Conservation (phyloP, 1,284 basidiomycete species). For the Inonotus obliquus region DNA sequence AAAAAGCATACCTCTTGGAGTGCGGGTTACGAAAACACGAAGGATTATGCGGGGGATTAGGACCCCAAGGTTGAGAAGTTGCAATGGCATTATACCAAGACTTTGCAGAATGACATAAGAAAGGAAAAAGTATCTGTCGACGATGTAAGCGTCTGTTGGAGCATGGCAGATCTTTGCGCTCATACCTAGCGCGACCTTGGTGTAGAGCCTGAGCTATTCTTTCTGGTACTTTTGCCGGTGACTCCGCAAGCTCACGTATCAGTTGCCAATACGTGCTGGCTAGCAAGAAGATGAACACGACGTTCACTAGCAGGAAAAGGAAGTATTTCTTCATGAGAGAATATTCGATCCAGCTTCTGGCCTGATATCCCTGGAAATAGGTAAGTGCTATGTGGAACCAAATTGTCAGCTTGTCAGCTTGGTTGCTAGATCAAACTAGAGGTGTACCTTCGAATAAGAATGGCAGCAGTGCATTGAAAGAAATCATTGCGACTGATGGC, state of each 20-base stretch:
- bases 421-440: background rate
- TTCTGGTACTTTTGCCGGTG: constrained; percentile 84
- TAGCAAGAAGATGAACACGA: constrained; percentile 93
- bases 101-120: constrained; percentile 95
- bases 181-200: constrained; percentile 62
- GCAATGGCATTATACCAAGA: constrained; percentile 91
- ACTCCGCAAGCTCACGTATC: constrained; percentile 81
- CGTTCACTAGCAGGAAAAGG: constrained; percentile 89
- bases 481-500: constrained; percentile 86
- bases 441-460: constrained; percentile 81
- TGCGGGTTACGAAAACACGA: constrained; percentile 71
- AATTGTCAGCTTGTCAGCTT: constrained; percentile 9
- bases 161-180: background rate
- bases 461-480: constrained; percentile 85
- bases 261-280: constrained; percentile 89
- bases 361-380: constrained; percentile 84
- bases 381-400: constrained; percentile 56
- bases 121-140: constrained; percentile 81
- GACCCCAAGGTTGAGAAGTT: constrained; percentile 85
- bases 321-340: constrained; percentile 94
- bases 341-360: constrained; percentile 90
- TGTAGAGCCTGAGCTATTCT: constrained; percentile 82
- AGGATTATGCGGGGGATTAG: constrained; percentile 72
- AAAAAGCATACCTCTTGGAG: constrained; percentile 72
- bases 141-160: constrained; percentile 21